phyloP scores from a whole-genome alignment of 202 grass and related monocot genomes.

The Zoysia matrella region DNA sequence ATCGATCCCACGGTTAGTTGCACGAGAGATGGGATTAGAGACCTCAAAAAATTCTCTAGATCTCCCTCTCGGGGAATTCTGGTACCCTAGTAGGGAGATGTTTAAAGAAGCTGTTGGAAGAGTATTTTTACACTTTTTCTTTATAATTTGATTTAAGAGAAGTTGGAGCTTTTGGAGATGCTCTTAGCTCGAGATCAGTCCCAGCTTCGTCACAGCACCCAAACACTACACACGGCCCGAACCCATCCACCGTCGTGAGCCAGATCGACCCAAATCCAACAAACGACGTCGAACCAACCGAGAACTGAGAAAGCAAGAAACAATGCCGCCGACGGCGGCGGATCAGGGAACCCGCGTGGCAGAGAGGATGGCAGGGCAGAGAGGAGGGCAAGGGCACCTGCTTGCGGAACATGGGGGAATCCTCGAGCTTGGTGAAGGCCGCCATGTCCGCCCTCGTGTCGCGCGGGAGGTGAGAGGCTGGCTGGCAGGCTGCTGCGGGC shows the following conservation, averaged over 20 bases:
- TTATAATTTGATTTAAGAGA: too few relatives aligned
- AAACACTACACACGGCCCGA: background rate
- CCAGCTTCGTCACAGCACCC: background rate
- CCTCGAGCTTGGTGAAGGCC: slow-evolving; percentile 89
- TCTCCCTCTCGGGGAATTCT: too few relatives aligned
- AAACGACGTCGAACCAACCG: background rate
- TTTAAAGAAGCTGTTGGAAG: too few relatives aligned
- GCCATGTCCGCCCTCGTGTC: slow-evolving; percentile 57
- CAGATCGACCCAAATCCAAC: background rate
- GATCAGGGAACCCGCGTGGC: slow-evolving; percentile 8
- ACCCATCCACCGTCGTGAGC: background rate
- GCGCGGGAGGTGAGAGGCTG: slow-evolving; percentile 27
- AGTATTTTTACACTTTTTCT: too few relatives aligned
- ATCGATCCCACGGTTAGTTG: too few relatives aligned
- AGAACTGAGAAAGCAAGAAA: slow-evolving; percentile 30
- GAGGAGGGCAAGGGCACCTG: slow-evolving; percentile 54
- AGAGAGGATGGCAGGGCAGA: background rate
- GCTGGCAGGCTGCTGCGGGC: slow-evolving; percentile 27
- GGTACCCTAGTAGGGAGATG: too few relatives aligned
- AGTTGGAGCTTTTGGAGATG: too few relatives aligned
- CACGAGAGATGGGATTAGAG: too few relatives aligned
- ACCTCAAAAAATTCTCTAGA: too few relatives aligned
- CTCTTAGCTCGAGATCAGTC: slow-evolving; percentile 23
- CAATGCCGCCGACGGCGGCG: background rate
- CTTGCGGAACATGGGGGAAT: too few relatives aligned